phyloP scores from a whole-genome alignment of 2,329 filamentous ascomycete genomes.

The Immersiporthe knoxdaviesiana region DNA sequence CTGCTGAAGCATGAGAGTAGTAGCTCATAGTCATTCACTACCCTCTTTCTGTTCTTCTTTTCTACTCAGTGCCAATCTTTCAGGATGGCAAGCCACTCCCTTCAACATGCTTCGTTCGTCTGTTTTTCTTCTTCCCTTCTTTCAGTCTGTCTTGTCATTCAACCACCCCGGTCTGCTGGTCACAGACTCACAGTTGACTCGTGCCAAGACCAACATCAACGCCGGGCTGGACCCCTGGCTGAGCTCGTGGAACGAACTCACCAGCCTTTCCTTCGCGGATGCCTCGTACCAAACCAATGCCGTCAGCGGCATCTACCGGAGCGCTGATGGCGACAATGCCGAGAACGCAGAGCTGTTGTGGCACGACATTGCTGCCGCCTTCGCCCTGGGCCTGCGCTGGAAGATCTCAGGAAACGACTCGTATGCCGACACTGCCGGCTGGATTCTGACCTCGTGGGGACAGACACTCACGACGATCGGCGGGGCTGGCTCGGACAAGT shows the following conservation, averaged over 20 bases:
- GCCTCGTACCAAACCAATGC: slow-evolving; percentile 17
- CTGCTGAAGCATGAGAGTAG: background rate
- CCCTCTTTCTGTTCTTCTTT: background rate
- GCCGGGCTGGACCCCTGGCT: slow-evolving; percentile 20
- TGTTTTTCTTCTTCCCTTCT: background rate
- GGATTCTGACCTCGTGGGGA: slow-evolving; percentile 45
- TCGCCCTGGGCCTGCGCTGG: slow-evolving; percentile 42
- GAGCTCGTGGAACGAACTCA: slow-evolving; percentile 20
- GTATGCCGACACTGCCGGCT: slow-evolving; percentile 43
- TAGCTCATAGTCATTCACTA: background rate
- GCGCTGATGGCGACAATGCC: slow-evolving; percentile 1
- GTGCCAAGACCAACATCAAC: slow-evolving; percentile 18
- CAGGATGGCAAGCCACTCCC: background rate
- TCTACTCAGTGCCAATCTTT: background rate
- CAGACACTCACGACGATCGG: slow-evolving; percentile 39
- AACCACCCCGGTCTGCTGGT: slow-evolving; percentile 26
- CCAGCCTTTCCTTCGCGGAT: slow-evolving; percentile 8
- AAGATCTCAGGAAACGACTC: slow-evolving; percentile 42
- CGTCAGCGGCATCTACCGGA: slow-evolving; percentile 18
- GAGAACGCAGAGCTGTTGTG: slow-evolving; percentile 18
- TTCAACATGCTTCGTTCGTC: background rate
- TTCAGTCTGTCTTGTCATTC: slow-evolving; percentile 4
- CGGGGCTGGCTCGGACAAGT: slow-evolving; percentile 36
- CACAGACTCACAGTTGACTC: slow-evolving; percentile 14
- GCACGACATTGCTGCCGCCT: slow-evolving; percentile 26